Conservation (phyloP, 768 basidiomycete species). For the Myochromella boudieri region DNA sequence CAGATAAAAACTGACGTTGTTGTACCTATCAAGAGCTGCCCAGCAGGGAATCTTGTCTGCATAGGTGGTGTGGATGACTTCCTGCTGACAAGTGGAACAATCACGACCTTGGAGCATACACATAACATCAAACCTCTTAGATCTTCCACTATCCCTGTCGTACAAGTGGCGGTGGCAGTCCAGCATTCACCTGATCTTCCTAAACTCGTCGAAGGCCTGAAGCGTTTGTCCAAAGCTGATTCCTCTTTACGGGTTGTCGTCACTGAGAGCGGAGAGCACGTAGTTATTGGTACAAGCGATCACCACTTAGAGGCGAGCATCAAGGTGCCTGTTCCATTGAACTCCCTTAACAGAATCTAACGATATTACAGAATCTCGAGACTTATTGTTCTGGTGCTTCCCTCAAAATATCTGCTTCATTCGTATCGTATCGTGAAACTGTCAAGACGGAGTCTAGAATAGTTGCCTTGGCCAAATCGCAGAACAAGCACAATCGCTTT, state of each 20-base stretch:
- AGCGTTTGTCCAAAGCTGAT: constrained; percentile 99
- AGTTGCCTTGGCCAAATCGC: constrained; percentile 95
- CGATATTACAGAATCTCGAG: too few relatives aligned
- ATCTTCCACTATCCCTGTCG: constrained; percentile 99
- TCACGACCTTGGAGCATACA: constrained; percentile 95
- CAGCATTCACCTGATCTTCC: constrained; percentile 99
- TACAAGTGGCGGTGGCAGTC: constrained; percentile 97
- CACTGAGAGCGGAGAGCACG: constrained; percentile 90
- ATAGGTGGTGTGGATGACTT: constrained; percentile 99
- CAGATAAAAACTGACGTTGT: constrained; percentile 99
- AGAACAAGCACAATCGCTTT: constrained; percentile 99
- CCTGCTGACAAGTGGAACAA: constrained; percentile 97
- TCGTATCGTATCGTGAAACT: constrained; percentile 97
- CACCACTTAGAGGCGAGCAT: constrained; percentile 98
- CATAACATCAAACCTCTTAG: constrained; percentile 99
- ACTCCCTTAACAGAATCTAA: too few relatives aligned
- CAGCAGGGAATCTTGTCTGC: constrained; percentile 96
- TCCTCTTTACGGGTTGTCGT: constrained; percentile 98
- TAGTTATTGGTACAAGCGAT: constrained; percentile 98
- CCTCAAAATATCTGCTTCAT: constrained; percentile 95
- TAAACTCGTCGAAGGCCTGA: constrained; percentile 99
- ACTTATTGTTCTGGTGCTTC: constrained; percentile 99
- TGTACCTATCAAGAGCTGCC: constrained; percentile 98
- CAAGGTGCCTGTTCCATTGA: too few relatives aligned
- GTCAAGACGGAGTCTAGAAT: constrained; percentile 95